Conservation (phyloP, 495 filamentous ascomycete genomes). For the Xylaria sp. region DNA sequence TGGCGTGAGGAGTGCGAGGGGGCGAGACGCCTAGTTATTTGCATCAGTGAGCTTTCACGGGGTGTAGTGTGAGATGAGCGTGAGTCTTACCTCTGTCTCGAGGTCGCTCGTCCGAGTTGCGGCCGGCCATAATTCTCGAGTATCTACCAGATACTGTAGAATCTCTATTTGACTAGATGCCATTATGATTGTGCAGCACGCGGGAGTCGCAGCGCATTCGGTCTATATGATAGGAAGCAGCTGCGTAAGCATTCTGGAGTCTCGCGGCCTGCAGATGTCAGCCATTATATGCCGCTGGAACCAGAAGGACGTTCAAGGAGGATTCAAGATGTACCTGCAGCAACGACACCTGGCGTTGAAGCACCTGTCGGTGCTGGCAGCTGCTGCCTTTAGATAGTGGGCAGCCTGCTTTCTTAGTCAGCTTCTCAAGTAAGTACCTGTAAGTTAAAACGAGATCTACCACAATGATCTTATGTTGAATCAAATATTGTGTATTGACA, state of each 20-base stretch:
- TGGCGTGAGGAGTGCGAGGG: conserved; percentile 62
- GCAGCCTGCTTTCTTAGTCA: conserved; percentile 2
- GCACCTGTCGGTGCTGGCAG: conserved; percentile 18
- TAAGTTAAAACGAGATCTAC: background rate
- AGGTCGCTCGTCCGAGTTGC: conserved; percentile 51
- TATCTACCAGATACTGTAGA: conserved; percentile 58
- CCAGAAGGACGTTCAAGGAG: background rate
- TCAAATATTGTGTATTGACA: background rate
- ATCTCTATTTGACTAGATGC: conserved; percentile 36
- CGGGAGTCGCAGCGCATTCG: background rate
- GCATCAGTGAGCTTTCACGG: conserved; percentile 9
- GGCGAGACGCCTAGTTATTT: conserved; percentile 55
- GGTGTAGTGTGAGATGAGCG: background rate
- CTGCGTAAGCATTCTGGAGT: background rate
- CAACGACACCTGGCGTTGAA: conserved; percentile 17
- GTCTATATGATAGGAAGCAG: background rate
- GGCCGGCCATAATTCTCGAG: conserved; percentile 50
- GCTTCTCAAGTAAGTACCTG: background rate
- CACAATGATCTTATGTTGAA: background rate
- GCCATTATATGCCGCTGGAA: conserved; percentile 11
- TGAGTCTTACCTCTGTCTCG: conserved; percentile 45
- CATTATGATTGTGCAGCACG: conserved; percentile 29
- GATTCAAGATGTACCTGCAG: conserved; percentile 11
- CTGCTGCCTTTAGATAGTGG: conserved; percentile 23
- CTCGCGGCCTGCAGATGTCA: conserved; percentile 3